Evolutionary conservation across 106 monocot species (phyloP).

Genomic region (Acorus gramineus): DNA sequence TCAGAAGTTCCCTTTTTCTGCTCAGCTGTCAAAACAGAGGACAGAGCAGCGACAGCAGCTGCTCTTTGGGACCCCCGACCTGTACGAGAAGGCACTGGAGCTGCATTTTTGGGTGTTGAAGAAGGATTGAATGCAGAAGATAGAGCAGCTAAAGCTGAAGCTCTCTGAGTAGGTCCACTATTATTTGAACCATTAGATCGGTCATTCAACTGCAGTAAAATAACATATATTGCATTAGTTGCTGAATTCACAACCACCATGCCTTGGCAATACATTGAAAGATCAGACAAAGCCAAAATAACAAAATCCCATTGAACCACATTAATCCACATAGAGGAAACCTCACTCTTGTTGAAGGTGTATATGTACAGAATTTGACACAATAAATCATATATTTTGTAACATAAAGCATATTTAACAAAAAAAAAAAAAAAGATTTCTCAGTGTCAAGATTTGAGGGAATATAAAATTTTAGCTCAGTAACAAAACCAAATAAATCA

Average conservation of each 20-base stretch:
- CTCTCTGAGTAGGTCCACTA: slow-evolving; percentile 52
- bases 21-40: slow-evolving; percentile 74
- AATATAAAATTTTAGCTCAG: too few relatives aligned
- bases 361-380: too few relatives aligned
- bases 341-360: too few relatives aligned
- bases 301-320: too few relatives aligned
- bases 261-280: too few relatives aligned
- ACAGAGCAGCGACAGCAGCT: slow-evolving; percentile 89
- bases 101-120: slow-evolving; percentile 20
- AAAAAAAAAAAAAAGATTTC: too few relatives aligned
- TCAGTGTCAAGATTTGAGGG: too few relatives aligned
- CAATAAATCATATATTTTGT: too few relatives aligned
- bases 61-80: slow-evolving; percentile 73
- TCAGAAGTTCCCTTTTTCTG: slow-evolving; percentile 33
- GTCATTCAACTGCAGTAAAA: slow-evolving; percentile 27
- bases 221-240: too few relatives aligned
- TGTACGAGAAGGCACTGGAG: slow-evolving; percentile 32
- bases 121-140: slow-evolving; percentile 77
- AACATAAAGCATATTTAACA: too few relatives aligned
- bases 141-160: slow-evolving; percentile 58
- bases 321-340: background rate
- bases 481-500: background rate
- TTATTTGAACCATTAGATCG: slow-evolving; percentile 25
- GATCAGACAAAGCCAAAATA: too few relatives aligned
- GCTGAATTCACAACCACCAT: too few relatives aligned